These are phyloP conservation scores for Nasturtium officinale DNA, from an alignment of 345 rosid species.

Conservation along the genomic window DNA sequence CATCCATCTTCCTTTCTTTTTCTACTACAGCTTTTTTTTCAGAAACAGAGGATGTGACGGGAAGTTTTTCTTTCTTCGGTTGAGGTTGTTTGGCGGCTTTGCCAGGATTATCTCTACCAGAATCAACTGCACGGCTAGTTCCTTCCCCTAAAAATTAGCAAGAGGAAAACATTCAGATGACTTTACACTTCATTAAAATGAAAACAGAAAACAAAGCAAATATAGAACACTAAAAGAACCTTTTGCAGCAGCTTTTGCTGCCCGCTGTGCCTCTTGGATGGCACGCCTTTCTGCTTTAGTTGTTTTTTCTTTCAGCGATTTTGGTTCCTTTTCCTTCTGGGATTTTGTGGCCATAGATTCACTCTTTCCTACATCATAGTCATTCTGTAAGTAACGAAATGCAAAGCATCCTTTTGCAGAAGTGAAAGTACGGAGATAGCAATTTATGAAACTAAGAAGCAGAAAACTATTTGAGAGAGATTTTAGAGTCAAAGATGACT, in stretches of 20 bases:
- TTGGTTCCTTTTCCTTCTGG: slow-evolving; percentile 46
- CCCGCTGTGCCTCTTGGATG: slow-evolving; percentile 68
- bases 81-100: slow-evolving; percentile 54
- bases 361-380: slow-evolving; percentile 49
- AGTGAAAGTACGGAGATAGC: background rate
- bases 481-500: background rate
- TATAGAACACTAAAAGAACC: slow-evolving; percentile 31
- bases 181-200: background rate
- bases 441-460: background rate
- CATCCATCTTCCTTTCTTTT: slow-evolving; percentile 73
- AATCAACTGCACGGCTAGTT: slow-evolving; percentile 45
- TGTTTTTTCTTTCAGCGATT: slow-evolving; percentile 58
- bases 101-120: slow-evolving; percentile 45
- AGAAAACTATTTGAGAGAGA: background rate
- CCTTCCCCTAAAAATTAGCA: slow-evolving; percentile 48
- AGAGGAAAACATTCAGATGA: slow-evolving; percentile 10
- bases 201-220: background rate
- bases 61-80: slow-evolving; percentile 56
- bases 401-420: background rate
- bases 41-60: slow-evolving; percentile 45
- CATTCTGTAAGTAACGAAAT: slow-evolving; percentile 23
- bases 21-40: slow-evolving; percentile 56
- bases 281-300: slow-evolving; percentile 77
- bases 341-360: slow-evolving; percentile 35
- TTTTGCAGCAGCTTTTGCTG: slow-evolving; percentile 57